Percentiles rank a stretch among this genome's conserved stretches.
phyloP scores from a whole-genome alignment of 23 red algal genomes.

The Gracilaria caudata region DNA sequence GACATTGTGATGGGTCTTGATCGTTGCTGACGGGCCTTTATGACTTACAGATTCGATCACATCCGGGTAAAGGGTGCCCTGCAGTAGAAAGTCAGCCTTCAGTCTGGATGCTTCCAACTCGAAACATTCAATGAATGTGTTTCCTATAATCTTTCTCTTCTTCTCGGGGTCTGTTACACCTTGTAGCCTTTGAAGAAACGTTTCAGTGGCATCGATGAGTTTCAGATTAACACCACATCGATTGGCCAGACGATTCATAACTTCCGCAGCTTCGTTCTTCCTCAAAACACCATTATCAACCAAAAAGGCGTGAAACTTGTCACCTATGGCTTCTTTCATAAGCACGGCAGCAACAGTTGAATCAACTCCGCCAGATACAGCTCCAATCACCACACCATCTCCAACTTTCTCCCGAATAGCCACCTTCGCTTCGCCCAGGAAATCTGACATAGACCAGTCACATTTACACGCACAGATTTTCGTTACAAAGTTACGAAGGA shows the following conservation, averaged over 20 bases:
- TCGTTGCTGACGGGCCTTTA: slow-evolving; percentile 93
- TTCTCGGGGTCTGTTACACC: slow-evolving; percentile 89
- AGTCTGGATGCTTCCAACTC: slow-evolving; percentile 78
- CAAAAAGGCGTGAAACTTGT: slow-evolving; percentile 89
- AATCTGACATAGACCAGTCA: slow-evolving; percentile 96
- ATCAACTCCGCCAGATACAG: slow-evolving; percentile 95
- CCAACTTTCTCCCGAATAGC: slow-evolving; percentile 75
- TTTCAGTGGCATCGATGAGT: slow-evolving; percentile 70
- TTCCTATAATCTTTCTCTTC: slow-evolving; percentile 97
- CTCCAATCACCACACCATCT: slow-evolving; percentile 85
- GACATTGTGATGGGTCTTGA: slow-evolving; percentile 99
- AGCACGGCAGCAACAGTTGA: slow-evolving; percentile 97
- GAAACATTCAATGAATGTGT: slow-evolving; percentile 93
- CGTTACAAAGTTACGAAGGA: slow-evolving; percentile 80
- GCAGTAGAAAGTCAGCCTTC: slow-evolving; percentile 84
- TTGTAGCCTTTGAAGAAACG: slow-evolving; percentile 75
- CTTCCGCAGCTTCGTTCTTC: slow-evolving; percentile 84
- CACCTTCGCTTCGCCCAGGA: slow-evolving; percentile 62
- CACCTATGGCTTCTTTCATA: slow-evolving; percentile 83
- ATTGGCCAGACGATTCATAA: slow-evolving; percentile 67
- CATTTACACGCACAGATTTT: slow-evolving; percentile 78
- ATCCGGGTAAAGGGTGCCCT: slow-evolving; percentile 98
- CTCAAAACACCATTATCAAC: slow-evolving; percentile 97
- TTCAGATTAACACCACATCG: slow-evolving; percentile 78
- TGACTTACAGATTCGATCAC: slow-evolving; percentile 96